These are phyloP conservation scores for Kuraishia hungarica DNA, from an alignment of 805 yeast species.

Conservation along the genomic window DNA sequence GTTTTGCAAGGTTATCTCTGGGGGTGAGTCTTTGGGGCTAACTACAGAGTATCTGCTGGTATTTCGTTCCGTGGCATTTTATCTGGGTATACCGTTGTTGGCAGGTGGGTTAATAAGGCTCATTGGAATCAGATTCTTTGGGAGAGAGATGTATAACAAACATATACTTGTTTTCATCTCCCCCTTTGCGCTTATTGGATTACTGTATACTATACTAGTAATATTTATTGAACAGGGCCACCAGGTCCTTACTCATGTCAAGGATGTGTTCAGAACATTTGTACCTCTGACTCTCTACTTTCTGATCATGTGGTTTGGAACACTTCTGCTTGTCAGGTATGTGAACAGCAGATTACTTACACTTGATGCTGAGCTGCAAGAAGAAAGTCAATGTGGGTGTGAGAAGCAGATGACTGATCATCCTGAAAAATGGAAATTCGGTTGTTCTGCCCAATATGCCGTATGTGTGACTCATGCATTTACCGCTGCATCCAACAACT, in stretches of 20 bases:
- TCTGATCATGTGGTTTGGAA: conserved; percentile 36
- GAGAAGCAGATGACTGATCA: conserved; percentile 16
- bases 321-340: conserved; percentile 28
- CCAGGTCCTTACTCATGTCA: conserved; percentile 36
- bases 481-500: conserved; percentile 51
- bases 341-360: conserved; percentile 10
- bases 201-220: conserved; percentile 42
- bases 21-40: conserved; percentile 8
- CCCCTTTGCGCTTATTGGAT: conserved; percentile 44
- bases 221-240: conserved; percentile 44
- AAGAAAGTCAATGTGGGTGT: conserved; percentile 28
- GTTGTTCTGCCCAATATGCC: conserved; percentile 30
- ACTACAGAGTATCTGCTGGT: conserved; percentile 27
- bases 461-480: conserved; percentile 41
- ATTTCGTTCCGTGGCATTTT: conserved; percentile 40
- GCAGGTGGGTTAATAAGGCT: conserved; percentile 36
- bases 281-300: conserved; percentile 43
- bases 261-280: conserved; percentile 39
- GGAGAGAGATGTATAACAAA: conserved; percentile 23
- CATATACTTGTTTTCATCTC: conserved; percentile 30
- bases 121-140: conserved; percentile 15
- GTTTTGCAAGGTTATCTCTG: conserved; percentile 34
- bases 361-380: conserved; percentile 9
- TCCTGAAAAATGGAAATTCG: background rate
- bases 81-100: conserved; percentile 45